A percentile compares a stretch with the other conserved stretches of the same genome.
These are phyloP conservation scores for Calonectria fujianensis DNA, from an alignment of 2,329 filamentous ascomycete species.

Conservation along the genomic window DNA sequence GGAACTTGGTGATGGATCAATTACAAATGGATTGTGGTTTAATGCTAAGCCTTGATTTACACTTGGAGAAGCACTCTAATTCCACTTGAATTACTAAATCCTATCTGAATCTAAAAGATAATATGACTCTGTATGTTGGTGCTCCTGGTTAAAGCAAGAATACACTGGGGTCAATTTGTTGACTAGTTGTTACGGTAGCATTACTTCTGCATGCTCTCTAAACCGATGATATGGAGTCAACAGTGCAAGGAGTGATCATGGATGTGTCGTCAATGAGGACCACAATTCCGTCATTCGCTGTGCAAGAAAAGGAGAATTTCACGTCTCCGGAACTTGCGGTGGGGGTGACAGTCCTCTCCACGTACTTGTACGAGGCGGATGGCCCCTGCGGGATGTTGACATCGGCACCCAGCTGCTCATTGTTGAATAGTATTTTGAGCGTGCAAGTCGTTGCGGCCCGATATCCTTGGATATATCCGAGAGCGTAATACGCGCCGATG, in stretches of 20 bases:
- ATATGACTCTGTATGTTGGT: background rate
- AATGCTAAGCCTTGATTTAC: background rate
- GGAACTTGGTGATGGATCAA: background rate
- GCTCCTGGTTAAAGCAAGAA: background rate
- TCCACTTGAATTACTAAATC: background rate
- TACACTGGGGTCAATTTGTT: background rate
- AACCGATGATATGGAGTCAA: background rate
- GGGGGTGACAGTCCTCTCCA: background rate
- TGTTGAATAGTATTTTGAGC: background rate
- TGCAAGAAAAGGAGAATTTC: background rate
- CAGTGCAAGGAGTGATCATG: background rate
- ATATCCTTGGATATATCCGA: background rate
- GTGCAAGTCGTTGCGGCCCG: background rate
- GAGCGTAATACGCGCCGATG: background rate
- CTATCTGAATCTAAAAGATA: background rate
- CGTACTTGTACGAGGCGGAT: background rate
- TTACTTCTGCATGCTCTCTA: background rate
- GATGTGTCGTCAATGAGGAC: background rate
- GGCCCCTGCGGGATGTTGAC: background rate
- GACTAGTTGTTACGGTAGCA: background rate
- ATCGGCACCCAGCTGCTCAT: background rate
- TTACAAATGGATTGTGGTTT: background rate
- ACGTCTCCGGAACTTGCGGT: background rate
- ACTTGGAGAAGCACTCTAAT: background rate
- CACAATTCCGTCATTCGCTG: background rate